Evolutionary conservation across 164 flowering plant genomes (phyloP).

Genomic region (Cinnamomum micranthum): DNA sequence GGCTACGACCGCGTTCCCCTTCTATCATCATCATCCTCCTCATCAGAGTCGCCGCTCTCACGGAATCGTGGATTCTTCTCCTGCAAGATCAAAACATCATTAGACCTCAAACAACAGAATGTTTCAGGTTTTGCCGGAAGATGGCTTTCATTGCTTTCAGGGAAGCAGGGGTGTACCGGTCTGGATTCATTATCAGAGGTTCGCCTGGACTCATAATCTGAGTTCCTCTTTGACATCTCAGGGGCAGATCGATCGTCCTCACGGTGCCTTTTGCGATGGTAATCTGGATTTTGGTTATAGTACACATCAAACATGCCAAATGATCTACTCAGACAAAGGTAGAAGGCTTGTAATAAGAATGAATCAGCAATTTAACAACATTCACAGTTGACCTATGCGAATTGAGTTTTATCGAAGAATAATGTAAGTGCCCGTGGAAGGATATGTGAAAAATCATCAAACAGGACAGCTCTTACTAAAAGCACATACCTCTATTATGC

Average conservation of each 20-base stretch:
- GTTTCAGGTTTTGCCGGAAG: background rate
- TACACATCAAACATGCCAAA: background rate
- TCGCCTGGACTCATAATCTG: conserved; percentile 55
- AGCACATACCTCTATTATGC: conserved; percentile 60
- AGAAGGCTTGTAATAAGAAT: background rate
- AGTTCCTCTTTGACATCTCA: conserved; percentile 54
- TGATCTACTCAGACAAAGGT: background rate
- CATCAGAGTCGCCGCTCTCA: conserved; percentile 96
- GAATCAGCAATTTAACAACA: background rate
- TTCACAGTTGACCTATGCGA: background rate
- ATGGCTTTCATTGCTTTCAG: background rate
- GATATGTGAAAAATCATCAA: background rate
- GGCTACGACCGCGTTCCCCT: conserved; percentile 35
- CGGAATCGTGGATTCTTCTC: conserved; percentile 99
- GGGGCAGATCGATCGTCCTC: conserved; percentile 75
- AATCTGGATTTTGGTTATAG: conserved; percentile 35
- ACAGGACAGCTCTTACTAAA: background rate
- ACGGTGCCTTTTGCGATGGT: conserved; percentile 62
- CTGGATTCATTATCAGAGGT: conserved; percentile 71
- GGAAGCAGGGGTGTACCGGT: conserved; percentile 46
- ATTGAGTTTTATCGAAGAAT: background rate
- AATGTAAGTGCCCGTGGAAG: background rate
- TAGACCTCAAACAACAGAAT: background rate
- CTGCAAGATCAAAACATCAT: conserved; percentile 22
- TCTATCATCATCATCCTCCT: conserved; percentile 76